Conservation (phyloP, 495 filamentous ascomycete species). For the Annulohypoxylon stygium region DNA sequence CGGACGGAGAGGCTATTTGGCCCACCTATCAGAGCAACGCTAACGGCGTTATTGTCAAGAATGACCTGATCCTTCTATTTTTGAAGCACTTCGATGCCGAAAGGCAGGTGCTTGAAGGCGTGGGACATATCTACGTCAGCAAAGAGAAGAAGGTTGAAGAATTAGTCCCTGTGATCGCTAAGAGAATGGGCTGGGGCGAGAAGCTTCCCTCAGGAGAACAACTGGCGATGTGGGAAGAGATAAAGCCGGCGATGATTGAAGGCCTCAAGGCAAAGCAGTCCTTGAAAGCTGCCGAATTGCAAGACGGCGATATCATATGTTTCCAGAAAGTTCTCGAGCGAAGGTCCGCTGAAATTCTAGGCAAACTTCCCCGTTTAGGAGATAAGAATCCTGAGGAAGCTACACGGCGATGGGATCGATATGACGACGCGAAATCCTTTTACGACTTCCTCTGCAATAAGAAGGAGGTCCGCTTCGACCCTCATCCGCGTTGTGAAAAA, state of each 20-base stretch:
- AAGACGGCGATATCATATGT: slow-evolving; percentile 97
- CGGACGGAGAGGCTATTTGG: slow-evolving; percentile 77
- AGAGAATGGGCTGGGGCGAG: slow-evolving; percentile 89
- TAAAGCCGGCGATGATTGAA: slow-evolving; percentile 98
- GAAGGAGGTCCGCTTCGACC: slow-evolving; percentile 75
- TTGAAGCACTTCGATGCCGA: slow-evolving; percentile 90
- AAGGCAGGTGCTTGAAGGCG: slow-evolving; percentile 78
- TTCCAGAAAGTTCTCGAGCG: slow-evolving; percentile 77
- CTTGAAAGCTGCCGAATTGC: slow-evolving; percentile 90
- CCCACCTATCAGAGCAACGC: slow-evolving; percentile 66
- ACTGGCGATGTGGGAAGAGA: slow-evolving; percentile 89
- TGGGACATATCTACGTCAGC: slow-evolving; percentile 85
- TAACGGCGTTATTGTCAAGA: slow-evolving; percentile 61
- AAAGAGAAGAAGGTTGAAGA: slow-evolving; percentile 90
- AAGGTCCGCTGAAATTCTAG: slow-evolving; percentile 55
- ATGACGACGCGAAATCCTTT: slow-evolving; percentile 80
- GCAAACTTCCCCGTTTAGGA: slow-evolving; percentile 47
- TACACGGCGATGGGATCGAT: slow-evolving; percentile 53
- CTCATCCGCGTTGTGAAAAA: slow-evolving; percentile 66
- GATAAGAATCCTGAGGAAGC: slow-evolving; percentile 44
- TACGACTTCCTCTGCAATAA: slow-evolving; percentile 94
- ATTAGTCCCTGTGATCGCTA: slow-evolving; percentile 80
- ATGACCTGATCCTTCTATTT: slow-evolving; percentile 81
- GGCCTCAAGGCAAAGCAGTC: slow-evolving; percentile 90
- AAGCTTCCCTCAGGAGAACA: slow-evolving; percentile 64